Evolutionary conservation across 106 monocot genomes (phyloP).

Genomic region (Posidonia australis): DNA sequence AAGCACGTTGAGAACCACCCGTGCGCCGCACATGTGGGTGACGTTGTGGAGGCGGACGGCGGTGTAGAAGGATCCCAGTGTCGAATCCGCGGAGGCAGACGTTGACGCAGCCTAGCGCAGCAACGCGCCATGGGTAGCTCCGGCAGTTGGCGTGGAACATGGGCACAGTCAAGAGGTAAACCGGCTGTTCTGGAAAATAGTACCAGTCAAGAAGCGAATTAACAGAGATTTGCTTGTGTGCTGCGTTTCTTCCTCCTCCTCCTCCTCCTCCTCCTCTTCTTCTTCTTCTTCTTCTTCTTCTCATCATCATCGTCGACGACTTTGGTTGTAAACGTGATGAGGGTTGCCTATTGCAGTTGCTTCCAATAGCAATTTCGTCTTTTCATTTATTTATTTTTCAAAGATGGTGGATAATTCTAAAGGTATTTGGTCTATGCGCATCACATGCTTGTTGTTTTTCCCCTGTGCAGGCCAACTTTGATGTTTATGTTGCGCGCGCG

Average conservation of each 20-base stretch:
- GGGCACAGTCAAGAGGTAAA: slow-evolving; percentile 74
- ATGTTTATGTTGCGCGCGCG: slow-evolving; percentile 7
- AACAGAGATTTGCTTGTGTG: too few species aligned
- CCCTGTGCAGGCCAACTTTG: background rate
- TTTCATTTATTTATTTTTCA: too few species aligned
- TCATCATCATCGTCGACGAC: too few species aligned
- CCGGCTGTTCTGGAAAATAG: slow-evolving; percentile 34
- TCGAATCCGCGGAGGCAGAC: slow-evolving; percentile 69
- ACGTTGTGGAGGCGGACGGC: slow-evolving; percentile 41
- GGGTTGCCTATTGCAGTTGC: too few species aligned
- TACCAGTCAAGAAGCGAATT: slow-evolving; percentile 48
- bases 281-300: too few species aligned
- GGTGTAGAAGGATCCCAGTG: slow-evolving; percentile 25
- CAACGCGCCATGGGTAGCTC: slow-evolving; percentile 72
- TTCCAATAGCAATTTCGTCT: too few species aligned
- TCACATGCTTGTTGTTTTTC: background rate
- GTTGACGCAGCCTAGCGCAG: slow-evolving; percentile 66
- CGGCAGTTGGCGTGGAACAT: slow-evolving; percentile 93
- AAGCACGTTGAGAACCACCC: slow-evolving; percentile 79
- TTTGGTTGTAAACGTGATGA: too few species aligned
- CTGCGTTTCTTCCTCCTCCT: too few species aligned
- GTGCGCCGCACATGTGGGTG: slow-evolving; percentile 77
- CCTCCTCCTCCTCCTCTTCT: too few species aligned
- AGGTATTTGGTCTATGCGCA: too few species aligned
- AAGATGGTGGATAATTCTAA: too few species aligned